These are phyloP conservation scores for Melampsora larici-populina DNA, from an alignment of 1,284 basidiomycete genomes.

Conservation along the genomic window DNA sequence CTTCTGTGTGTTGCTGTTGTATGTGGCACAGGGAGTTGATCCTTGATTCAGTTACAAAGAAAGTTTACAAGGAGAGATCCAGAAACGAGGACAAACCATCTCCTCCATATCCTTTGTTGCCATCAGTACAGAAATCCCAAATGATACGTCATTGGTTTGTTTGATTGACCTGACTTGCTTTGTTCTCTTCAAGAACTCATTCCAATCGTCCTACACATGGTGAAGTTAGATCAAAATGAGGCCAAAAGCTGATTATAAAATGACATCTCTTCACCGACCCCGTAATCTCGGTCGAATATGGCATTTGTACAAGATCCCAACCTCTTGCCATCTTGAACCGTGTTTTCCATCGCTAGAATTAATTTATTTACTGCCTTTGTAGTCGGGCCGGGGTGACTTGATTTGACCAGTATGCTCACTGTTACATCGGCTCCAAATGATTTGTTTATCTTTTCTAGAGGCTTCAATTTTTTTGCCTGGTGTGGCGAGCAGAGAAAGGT, in stretches of 20 bases:
- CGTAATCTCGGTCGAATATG: conserved; percentile 70
- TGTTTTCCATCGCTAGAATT: not conserved
- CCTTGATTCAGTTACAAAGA: not conserved
- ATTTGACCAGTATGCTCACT: conserved; percentile 53
- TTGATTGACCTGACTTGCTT: conserved; percentile 3
- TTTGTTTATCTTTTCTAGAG: not conserved
- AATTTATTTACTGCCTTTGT: conserved; percentile 25
- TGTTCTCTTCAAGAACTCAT: conserved; percentile 57
- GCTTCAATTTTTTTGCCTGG: conserved; percentile 64
- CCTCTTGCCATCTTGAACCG: conserved; percentile 48
- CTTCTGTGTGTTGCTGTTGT: conserved; percentile 16
- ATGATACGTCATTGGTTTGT: conserved; percentile 70
- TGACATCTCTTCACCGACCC: conserved; percentile 53
- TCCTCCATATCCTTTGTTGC: conserved; percentile 88
- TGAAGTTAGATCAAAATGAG: too few relatives aligned
- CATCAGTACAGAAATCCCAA: conserved; percentile 72
- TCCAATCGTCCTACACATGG: conserved; percentile 44
- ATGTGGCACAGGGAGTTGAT: too few relatives aligned
- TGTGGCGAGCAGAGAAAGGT: conserved; percentile 79
- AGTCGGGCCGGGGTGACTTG: conserved; percentile 14
- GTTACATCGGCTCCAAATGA: too few relatives aligned
- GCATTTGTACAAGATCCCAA: conserved; percentile 74
- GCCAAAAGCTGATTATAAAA: too few relatives aligned
- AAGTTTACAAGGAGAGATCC: not conserved
- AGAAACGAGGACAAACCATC: conserved; percentile 42